Evolutionary conservation across 148 eudicot species (phyloP).

Genomic region (Chenopodium suecicum): DNA sequence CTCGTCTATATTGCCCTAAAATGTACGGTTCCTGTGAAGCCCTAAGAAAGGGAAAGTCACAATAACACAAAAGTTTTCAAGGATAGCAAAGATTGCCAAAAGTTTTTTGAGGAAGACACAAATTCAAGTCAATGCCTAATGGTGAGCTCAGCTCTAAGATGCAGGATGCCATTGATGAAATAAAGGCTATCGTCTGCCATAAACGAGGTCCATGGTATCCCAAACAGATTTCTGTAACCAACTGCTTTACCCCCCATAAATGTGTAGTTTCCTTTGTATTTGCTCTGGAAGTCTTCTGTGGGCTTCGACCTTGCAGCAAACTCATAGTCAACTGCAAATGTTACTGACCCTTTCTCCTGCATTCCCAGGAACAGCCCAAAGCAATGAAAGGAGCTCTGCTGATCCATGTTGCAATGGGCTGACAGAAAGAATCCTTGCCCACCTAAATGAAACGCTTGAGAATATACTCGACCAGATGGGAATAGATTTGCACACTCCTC

Average conservation of each 20-base stretch:
- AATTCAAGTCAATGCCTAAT: constrained; percentile 47
- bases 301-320: constrained; percentile 87
- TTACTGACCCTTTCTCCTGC: constrained; percentile 92
- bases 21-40: constrained; percentile 13
- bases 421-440: constrained; percentile 94
- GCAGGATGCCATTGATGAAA: constrained; percentile 73
- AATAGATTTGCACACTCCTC: constrained; percentile 73
- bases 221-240: constrained; percentile 81
- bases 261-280: constrained; percentile 84
- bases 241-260: constrained; percentile 93
- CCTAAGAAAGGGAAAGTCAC: constrained; percentile 7
- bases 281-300: constrained; percentile 69
- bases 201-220: constrained; percentile 78
- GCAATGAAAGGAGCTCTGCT: constrained; percentile 81
- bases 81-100: not conserved
- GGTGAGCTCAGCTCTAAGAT: constrained; percentile 89
- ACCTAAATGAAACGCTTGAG: constrained; percentile 92
- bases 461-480: constrained; percentile 80
- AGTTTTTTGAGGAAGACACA: not conserved
- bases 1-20: constrained; percentile 5
- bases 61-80: constrained; percentile 5
- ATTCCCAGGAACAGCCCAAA: constrained; percentile 86
- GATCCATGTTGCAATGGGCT: constrained; percentile 94
- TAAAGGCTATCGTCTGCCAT: constrained; percentile 89
- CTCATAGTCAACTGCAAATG: constrained; percentile 82